Conservation (phyloP, 2,329 filamentous ascomycete species). For the Scytalidium lignicola region DNA sequence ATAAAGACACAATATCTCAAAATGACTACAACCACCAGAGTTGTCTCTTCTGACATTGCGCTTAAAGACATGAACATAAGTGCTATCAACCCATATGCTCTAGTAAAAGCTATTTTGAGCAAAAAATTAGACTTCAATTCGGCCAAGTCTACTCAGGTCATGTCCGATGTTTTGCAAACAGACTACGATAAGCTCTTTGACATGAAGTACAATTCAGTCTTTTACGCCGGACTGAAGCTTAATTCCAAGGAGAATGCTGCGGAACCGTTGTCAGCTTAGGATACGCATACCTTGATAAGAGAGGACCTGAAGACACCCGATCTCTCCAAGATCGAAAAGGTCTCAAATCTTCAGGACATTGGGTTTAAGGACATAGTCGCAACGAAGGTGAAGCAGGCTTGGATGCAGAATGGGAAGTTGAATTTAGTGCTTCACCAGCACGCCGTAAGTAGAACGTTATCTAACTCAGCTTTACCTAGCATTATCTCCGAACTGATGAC, state of each 20-base stretch:
- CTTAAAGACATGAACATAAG: conserved; percentile 35
- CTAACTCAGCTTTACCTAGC: conserved; percentile 34
- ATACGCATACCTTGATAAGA: conserved; percentile 37
- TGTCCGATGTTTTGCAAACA: conserved; percentile 39
- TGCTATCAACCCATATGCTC: conserved; percentile 39
- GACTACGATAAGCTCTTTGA: conserved; percentile 44
- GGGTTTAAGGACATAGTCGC: conserved; percentile 34
- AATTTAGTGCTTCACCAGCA: conserved; percentile 34
- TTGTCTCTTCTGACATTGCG: conserved; percentile 30
- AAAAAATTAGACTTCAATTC: conserved; percentile 35
- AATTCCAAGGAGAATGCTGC: conserved; percentile 33
- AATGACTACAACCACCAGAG: too few species aligned
- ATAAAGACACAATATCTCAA: too few species aligned
- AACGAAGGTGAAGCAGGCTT: conserved; percentile 34
- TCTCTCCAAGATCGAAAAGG: conserved; percentile 32
- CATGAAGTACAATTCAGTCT: conserved; percentile 37
- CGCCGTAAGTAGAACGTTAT: conserved; percentile 30
- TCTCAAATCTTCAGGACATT: conserved; percentile 35
- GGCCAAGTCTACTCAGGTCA: conserved; percentile 28
- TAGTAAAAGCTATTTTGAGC: conserved; percentile 38
- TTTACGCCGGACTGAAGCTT: conserved; percentile 38
- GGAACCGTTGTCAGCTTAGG: conserved; percentile 33
- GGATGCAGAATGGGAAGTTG: conserved; percentile 40
- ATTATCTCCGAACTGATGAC: conserved; percentile 36
- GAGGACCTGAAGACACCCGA: conserved; percentile 38